Evolutionary conservation across 305 asterid species (phyloP), one percentile per base, ranked within the genome.

Genomic region (Solanum hybrid): DNA sequence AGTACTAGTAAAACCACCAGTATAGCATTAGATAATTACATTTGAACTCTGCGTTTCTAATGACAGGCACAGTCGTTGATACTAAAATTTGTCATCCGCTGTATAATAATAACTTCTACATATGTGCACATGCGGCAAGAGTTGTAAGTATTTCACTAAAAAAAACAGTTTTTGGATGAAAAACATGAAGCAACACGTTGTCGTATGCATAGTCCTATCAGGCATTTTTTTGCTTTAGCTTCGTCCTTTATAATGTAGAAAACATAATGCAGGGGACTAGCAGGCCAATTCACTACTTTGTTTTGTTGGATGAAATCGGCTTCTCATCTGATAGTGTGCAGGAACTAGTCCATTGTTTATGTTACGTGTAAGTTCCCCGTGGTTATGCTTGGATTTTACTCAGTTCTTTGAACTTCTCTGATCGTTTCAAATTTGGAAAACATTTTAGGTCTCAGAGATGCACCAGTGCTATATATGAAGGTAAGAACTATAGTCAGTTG

Each of bases 21-120:
- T 1, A 84, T 1, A 85, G 5, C 12, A 38, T 38, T 0, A 37
- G 1, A 31, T 6, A 31, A 51, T 1, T 56, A 85, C 87, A 10
- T 31, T 56, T 56, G 0, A 85, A 22, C 91, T 37, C 79, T 27
- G 24, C 5, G 7, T 86, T 34, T 64, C 36, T 72, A 78, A 40
- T 46, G 76, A 92, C 94, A 94, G 95, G 96, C 34, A 92, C 94
- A 27, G 66, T 92, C 35, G 91, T 93, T 42, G 96, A 94, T 90
- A 92, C 90, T 79, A 88, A 91, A 88, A 91, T 94, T 88, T 93
- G 96, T 90, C 94, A 94, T 90, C 92, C 89, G 5, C 89, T 87
- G 29, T 89, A 88, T 40, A 91, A 88, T 22, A 93, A 91, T 78
- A 80, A 85, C 87, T 94, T 94, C 93, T 93, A 93, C 89, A 37